Evolutionary conservation across 2,329 filamentous ascomycete species (phyloP).

Genomic region (Xylariaceae sp.): DNA sequence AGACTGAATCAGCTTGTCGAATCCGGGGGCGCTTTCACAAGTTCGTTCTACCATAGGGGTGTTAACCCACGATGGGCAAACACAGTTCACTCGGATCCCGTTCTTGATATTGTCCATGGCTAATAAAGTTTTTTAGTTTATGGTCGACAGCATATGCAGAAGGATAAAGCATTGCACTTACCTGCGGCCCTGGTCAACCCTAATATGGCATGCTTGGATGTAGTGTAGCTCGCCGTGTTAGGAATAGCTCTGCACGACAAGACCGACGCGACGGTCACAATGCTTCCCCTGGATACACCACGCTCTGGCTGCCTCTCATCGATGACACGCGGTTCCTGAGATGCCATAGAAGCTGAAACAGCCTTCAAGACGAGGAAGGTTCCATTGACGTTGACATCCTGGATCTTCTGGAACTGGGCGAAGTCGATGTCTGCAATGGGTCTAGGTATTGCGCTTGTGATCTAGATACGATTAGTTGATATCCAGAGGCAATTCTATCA

Average conservation of each 20-base stretch:
- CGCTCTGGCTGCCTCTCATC: not conserved
- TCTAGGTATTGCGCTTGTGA: too few relatives aligned
- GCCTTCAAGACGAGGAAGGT: constrained; percentile 8
- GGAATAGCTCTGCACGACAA: constrained; percentile 3
- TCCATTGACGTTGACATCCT: constrained; percentile 11
- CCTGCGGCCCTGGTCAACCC: constrained; percentile 9
- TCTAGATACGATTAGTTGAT: too few relatives aligned
- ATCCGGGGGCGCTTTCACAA: constrained; percentile 5
- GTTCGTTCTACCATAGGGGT: constrained; percentile 19
- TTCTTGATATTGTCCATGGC: constrained; percentile 15
- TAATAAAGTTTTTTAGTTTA: too few relatives aligned
- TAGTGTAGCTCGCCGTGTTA: constrained; percentile 5
- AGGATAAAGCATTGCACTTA: not conserved
- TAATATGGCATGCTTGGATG: constrained; percentile 10
- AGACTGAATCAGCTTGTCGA: constrained; percentile 9
- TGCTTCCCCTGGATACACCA: constrained; percentile 6
- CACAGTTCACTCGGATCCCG: constrained; percentile 21
- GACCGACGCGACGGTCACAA: constrained; percentile 9
- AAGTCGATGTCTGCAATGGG: too few relatives aligned
- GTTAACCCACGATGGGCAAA: constrained; percentile 23
- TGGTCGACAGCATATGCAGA: not conserved
- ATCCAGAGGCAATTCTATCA: not conserved
- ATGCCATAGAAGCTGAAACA: constrained; percentile 5
- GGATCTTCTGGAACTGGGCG: constrained; percentile 11
- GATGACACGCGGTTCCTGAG: constrained; percentile 9